Percentiles rank a stretch among this genome's conserved stretches.
phyloP scores from a whole-genome alignment of 139 green algal genomes.

The Zygnema cylindricum region DNA sequence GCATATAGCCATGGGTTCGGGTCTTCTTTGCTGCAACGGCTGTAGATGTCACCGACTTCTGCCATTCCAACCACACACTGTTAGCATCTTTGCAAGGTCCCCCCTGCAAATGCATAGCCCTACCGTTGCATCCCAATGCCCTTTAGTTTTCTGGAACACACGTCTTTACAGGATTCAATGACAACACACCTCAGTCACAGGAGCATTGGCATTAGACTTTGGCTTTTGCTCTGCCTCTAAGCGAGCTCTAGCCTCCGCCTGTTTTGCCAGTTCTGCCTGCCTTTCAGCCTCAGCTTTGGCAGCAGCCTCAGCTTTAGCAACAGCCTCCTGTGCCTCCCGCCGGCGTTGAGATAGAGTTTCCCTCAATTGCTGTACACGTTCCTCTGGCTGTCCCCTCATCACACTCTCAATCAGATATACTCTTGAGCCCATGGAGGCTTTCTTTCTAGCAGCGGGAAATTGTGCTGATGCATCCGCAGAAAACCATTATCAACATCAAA shows the following conservation, averaged over 20 bases:
- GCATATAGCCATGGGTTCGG: background rate
- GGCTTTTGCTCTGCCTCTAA: background rate
- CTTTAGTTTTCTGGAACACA: too few species aligned
- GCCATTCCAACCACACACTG: too few species aligned
- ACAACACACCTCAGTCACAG: background rate
- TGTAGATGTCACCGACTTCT: background rate
- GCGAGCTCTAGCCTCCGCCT: background rate
- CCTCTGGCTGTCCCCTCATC: background rate
- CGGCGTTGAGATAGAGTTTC: background rate
- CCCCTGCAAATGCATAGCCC: too few species aligned
- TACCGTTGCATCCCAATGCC: too few species aligned
- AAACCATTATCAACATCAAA: too few species aligned
- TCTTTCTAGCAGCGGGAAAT: too few species aligned
- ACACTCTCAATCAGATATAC: too few species aligned
- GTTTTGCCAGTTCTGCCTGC: background rate
- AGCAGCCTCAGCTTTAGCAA: background rate
- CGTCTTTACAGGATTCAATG: too few species aligned
- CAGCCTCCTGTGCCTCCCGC: background rate
- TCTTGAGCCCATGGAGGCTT: too few species aligned
- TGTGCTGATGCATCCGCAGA: too few species aligned
- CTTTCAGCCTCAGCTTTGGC: background rate
- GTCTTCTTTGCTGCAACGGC: background rate
- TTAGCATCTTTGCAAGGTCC: too few species aligned
- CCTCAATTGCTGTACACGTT: background rate
- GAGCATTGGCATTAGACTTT: too few species aligned